phyloP scores from a whole-genome alignment of 768 basidiomycete genomes.

The Phaeotremella fagi region DNA sequence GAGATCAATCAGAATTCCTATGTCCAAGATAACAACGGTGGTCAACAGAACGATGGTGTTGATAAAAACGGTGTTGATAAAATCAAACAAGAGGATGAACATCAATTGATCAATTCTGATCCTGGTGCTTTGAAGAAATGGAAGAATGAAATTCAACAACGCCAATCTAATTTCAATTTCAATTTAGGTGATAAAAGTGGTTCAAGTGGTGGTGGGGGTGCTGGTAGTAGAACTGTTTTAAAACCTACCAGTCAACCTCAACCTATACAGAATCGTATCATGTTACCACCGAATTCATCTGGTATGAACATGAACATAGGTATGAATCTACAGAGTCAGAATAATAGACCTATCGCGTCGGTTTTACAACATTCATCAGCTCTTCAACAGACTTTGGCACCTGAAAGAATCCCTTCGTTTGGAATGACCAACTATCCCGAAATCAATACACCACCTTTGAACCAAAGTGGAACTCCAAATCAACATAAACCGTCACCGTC shows the following conservation, averaged over 20 bases:
- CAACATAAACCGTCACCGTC: neutral
- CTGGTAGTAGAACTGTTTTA: neutral
- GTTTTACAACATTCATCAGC: constrained; percentile 29
- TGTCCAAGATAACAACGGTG: too few species aligned
- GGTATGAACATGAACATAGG: neutral
- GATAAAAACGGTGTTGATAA: neutral
- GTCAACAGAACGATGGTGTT: constrained; percentile 2
- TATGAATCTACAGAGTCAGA: too few species aligned
- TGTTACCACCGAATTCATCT: neutral
- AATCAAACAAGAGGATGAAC: constrained; percentile 1
- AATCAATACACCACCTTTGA: neutral
- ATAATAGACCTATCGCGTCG: constrained; percentile 35
- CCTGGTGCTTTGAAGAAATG: constrained; percentile 13
- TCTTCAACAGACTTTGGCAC: constrained; percentile 43
- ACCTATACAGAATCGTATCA: neutral
- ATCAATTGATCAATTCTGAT: too few species aligned
- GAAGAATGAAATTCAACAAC: constrained; percentile 29
- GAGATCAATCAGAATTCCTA: constrained; percentile 14
- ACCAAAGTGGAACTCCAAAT: neutral
- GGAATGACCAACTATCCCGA: constrained; percentile 16
- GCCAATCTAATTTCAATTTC: constrained; percentile 22
- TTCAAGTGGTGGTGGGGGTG: neutral
- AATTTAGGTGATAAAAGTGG: constrained; percentile 10
- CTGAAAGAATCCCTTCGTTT: constrained; percentile 42
- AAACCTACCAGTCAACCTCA: neutral